A percentile compares a stretch with the other conserved stretches of the same genome.
phyloP scores from a whole-genome alignment of 805 yeast genomes.

The Saccharomyces eubayanus region DNA sequence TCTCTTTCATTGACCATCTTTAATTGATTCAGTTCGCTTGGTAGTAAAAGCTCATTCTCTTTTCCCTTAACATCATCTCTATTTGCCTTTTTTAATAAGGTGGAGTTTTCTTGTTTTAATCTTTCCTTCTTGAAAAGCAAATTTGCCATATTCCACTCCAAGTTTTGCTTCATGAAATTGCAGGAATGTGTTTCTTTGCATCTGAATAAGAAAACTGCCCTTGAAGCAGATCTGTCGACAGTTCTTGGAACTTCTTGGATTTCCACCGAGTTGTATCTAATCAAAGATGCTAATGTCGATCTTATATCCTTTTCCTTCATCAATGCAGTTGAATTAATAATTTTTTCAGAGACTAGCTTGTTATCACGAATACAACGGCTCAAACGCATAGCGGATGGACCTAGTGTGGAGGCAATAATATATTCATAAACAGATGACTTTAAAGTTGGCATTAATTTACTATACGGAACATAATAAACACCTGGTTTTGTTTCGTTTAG shows the following conservation, averaged over 20 bases:
- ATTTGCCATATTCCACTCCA: constrained; percentile 39
- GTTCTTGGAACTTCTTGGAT: constrained; percentile 92
- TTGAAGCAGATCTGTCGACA: constrained; percentile 81
- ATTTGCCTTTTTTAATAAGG: constrained; percentile 68
- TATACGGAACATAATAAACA: constrained; percentile 54
- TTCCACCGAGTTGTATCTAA: constrained; percentile 66
- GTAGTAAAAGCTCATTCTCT: constrained; percentile 64
- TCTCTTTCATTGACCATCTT: constrained; percentile 52
- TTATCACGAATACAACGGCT: constrained; percentile 66
- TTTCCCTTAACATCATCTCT: constrained; percentile 85
- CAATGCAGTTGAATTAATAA: constrained; percentile 64
- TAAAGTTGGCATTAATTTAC: constrained; percentile 39
- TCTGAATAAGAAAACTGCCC: constrained; percentile 77
- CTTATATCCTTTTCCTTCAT: constrained; percentile 73
- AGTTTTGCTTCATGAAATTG: constrained; percentile 38
- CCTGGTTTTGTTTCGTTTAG: constrained; percentile 50
- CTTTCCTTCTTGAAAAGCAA: constrained; percentile 46
- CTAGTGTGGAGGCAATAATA: constrained; percentile 51
- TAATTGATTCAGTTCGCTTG: constrained; percentile 67
- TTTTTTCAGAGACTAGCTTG: constrained; percentile 76
- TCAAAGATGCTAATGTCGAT: constrained; percentile 55
- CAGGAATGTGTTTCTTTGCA: constrained; percentile 49
- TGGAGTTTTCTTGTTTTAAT: constrained; percentile 51
- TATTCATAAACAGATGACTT: constrained; percentile 48
- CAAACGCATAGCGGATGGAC: constrained; percentile 60